These are phyloP conservation scores for Cutaneotrichosporon curvatum DNA, from an alignment of 1,284 basidiomycete genomes.

Conservation along the genomic window DNA sequence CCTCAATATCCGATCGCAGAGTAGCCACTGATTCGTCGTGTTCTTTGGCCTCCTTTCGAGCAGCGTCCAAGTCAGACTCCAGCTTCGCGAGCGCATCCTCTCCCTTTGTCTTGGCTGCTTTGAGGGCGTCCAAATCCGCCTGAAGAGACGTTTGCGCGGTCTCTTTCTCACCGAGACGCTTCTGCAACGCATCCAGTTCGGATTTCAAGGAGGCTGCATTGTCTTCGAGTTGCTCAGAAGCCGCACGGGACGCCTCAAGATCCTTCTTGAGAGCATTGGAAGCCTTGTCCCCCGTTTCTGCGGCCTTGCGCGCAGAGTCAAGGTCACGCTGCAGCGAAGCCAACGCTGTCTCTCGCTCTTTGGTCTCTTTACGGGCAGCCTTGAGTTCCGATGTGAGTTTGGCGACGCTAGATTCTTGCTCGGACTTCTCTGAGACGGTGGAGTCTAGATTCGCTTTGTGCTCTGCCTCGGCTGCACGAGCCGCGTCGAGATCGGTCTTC, in stretches of 20 bases:
- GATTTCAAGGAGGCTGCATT: not conserved
- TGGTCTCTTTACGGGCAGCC: conserved; percentile 2
- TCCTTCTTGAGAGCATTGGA: conserved; percentile 3
- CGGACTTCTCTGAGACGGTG: not conserved
- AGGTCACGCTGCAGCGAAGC: conserved; percentile 1
- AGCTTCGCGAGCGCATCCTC: conserved; percentile 5
- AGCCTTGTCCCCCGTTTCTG: conserved; percentile 6
- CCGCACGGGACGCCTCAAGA: conserved; percentile 1
- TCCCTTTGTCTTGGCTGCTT: not conserved
- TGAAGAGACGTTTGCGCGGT: not conserved
- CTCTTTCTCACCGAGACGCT: not conserved
- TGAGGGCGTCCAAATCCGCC: conserved; percentile 5
- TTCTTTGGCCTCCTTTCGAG: not conserved
- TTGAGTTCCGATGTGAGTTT: conserved; percentile 7
- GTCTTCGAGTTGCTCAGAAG: conserved; percentile 6
- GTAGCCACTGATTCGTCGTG: conserved; percentile 3
- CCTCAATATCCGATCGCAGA: conserved; percentile 1
- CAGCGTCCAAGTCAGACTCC: conserved; percentile 3
- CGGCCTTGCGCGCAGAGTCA: not conserved
- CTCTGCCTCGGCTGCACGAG: conserved; percentile 1
- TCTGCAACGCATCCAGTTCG: not conserved
- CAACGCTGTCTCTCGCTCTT: conserved; percentile 4
- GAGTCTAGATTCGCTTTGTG: conserved; percentile 8
- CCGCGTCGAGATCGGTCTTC: conserved; percentile 5
- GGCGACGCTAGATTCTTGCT: conserved; percentile 6